phyloP scores from a whole-genome alignment of 2,329 filamentous ascomycete genomes.

The Fusarium albidum region DNA sequence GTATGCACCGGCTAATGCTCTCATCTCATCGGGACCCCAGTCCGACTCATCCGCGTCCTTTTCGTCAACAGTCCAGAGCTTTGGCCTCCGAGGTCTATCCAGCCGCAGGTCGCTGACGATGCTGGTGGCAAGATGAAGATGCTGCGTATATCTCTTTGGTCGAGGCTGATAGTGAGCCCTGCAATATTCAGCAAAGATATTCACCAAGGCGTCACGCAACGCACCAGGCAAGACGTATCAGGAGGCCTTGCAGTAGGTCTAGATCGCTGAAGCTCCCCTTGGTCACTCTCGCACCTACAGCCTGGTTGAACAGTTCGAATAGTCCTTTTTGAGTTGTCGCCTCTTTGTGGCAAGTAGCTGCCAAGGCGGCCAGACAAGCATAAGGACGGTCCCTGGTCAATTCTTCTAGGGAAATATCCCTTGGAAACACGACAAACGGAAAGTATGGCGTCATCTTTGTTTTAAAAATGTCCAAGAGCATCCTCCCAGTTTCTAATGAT shows the following conservation, averaged over 20 bases:
- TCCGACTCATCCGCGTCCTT: conserved; percentile 31
- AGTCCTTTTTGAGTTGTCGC: conserved; percentile 30
- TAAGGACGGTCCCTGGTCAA: conserved; percentile 33
- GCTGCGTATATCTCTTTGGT: conserved; percentile 40
- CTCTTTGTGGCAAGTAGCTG: conserved; percentile 32
- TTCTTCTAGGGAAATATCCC: conserved; percentile 11
- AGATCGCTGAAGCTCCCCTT: conserved; percentile 34
- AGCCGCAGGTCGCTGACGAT: conserved; percentile 44
- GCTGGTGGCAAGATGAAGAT: conserved; percentile 41
- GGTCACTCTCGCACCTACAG: conserved; percentile 28
- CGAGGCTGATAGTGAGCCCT: conserved; percentile 45
- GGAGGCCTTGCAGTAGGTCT: conserved; percentile 42
- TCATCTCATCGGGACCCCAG: conserved; percentile 40
- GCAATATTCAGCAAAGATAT: not conserved
- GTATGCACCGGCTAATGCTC: conserved; percentile 41
- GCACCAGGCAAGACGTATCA: conserved; percentile 44
- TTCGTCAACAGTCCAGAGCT: conserved; percentile 38
- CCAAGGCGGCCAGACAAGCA: conserved; percentile 39
- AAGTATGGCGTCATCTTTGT: conserved; percentile 39
- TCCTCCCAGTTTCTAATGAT: conserved; percentile 14
- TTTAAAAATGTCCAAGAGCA: conserved; percentile 29
- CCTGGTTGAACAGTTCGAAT: conserved; percentile 36
- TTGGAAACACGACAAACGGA: conserved; percentile 41
- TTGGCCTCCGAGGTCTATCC: conserved; percentile 37
- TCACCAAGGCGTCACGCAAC: rapidly evolving